These are phyloP conservation scores for Ophiosphaerella korrae DNA, from an alignment of 2,329 filamentous ascomycete genomes.

Conservation along the genomic window DNA sequence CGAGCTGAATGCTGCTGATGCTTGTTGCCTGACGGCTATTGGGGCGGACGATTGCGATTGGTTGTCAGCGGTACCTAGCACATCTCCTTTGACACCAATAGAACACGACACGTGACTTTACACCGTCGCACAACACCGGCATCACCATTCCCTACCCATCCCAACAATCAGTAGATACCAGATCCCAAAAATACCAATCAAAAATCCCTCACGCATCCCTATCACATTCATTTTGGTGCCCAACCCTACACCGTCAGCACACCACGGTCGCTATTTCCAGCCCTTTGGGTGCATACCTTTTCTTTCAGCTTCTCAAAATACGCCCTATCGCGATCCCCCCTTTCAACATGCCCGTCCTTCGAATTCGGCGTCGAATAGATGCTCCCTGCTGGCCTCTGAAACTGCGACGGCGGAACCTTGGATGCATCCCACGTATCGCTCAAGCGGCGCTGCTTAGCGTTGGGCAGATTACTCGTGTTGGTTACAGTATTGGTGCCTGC, in stretches of 20 bases:
- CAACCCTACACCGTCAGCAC: background rate
- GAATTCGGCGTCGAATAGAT: slow-evolving; percentile 70
- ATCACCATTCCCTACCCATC: no score
- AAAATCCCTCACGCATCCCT: no score
- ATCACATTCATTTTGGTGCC: background rate
- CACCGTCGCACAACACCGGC: no score
- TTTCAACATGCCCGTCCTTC: slow-evolving; percentile 67
- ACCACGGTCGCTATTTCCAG: background rate
- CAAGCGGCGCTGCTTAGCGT: background rate
- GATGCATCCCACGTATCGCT: slow-evolving; percentile 61
- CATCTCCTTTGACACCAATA: no score
- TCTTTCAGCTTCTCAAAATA: slow-evolving; percentile 62
- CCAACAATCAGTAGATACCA: no score
- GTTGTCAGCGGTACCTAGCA: no score
- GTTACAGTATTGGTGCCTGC: background rate
- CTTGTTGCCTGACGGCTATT: no score
- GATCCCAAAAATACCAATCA: no score
- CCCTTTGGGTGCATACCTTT: slow-evolving; percentile 34
- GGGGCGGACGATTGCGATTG: no score
- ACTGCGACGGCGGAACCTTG: slow-evolving; percentile 69
- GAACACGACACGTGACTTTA: no score
- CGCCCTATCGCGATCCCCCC: slow-evolving; percentile 52
- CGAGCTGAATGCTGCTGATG: no score
- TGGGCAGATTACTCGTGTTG: background rate
- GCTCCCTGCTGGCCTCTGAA: slow-evolving; percentile 72